These are phyloP conservation scores for Neurospora sp. DNA, from an alignment of 495 filamentous ascomycete species.

Conservation along the genomic window DNA sequence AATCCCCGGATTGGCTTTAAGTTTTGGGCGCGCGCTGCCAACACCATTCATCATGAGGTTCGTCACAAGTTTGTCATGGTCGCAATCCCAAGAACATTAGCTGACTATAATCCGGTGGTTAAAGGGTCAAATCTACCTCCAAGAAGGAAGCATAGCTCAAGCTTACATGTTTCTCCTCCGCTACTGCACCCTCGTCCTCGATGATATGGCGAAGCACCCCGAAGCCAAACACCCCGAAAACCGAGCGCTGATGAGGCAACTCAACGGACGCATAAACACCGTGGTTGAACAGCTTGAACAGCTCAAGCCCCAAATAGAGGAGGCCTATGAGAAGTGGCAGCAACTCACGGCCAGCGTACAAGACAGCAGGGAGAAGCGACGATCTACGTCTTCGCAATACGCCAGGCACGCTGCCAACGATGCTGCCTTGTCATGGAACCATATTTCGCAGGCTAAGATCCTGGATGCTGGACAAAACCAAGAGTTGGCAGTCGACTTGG, in stretches of 20 bases:
- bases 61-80: neutral
- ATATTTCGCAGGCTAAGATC: constrained; percentile 25
- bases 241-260: constrained; percentile 10
- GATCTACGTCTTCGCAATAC: constrained; percentile 12
- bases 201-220: constrained; percentile 53
- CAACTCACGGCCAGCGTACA: constrained; percentile 12
- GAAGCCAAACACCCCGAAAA: constrained; percentile 46
- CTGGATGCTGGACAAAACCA: constrained; percentile 62
- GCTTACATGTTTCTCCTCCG: constrained; percentile 80
- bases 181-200: constrained; percentile 61
- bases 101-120: neutral
- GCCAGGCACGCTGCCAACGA: constrained; percentile 34
- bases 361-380: neutral
- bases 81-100: neutral
- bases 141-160: constrained; percentile 75
- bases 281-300: constrained; percentile 46
- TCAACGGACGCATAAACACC: constrained; percentile 15
- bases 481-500: constrained; percentile 69
- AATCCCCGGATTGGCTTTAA: constrained; percentile 60
- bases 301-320: constrained; percentile 34
- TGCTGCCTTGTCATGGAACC: constrained; percentile 33
- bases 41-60: constrained; percentile 72
- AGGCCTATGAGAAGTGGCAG: constrained; percentile 25
- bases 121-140: constrained; percentile 57
- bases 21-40: constrained; percentile 74